These are phyloP conservation scores for Rickenella mellea DNA, from an alignment of 768 basidiomycete genomes.

Conservation along the genomic window DNA sequence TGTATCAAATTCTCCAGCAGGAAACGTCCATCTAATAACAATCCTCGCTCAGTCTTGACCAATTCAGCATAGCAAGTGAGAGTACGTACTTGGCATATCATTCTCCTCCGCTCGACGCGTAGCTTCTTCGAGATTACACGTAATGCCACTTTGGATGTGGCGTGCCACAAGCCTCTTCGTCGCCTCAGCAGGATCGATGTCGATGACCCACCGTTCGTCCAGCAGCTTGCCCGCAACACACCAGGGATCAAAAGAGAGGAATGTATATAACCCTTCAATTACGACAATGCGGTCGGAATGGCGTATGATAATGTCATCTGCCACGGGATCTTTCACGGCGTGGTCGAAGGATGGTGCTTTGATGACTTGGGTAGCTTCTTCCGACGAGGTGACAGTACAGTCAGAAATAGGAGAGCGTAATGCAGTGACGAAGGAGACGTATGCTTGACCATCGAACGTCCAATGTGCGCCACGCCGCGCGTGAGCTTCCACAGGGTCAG, in stretches of 20 bases:
- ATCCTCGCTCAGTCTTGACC: background rate
- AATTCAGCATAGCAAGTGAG: background rate
- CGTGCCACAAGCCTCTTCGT: constrained; percentile 52
- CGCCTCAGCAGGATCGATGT: constrained; percentile 47
- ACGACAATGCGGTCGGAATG: constrained; percentile 69
- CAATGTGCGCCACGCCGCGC: constrained; percentile 80
- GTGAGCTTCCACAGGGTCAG: constrained; percentile 69
- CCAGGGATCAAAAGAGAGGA: constrained; percentile 73
- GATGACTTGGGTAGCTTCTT: constrained; percentile 17
- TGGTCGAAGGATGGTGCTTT: constrained; percentile 84
- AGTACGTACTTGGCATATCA: constrained; percentile 60
- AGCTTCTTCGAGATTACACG: constrained; percentile 54
- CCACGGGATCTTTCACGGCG: constrained; percentile 74
- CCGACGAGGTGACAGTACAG: constrained; percentile 5
- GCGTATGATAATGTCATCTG: constrained; percentile 45
- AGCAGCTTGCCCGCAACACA: constrained; percentile 47
- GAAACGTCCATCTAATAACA: constrained; percentile 31
- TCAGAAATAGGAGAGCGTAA: constrained; percentile 32
- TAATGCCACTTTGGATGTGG: constrained; percentile 73
- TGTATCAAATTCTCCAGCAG: constrained; percentile 28
- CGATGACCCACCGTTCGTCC: constrained; percentile 74
- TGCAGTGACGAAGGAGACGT: constrained; percentile 53
- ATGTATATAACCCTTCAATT: constrained; percentile 85
- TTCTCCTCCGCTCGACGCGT: constrained; percentile 66
- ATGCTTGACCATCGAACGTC: constrained; percentile 79